Evolutionary conservation across 176 grass and related monocot species (phyloP).

Genomic region (Rhipidocladum racemiflorum): DNA sequence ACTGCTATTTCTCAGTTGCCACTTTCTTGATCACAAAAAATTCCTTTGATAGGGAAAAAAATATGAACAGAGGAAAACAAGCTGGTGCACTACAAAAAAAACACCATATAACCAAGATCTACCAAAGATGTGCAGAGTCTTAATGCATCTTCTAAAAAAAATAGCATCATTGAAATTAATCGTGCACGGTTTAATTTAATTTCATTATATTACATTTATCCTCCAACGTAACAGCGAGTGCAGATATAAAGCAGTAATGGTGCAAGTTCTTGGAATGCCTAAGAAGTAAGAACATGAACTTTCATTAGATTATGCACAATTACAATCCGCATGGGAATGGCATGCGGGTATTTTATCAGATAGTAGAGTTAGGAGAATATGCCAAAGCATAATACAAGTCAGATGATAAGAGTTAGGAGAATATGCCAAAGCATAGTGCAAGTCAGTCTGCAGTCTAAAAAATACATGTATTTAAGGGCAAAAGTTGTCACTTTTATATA

Average conservation of each 20-base stretch:
- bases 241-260: background rate
- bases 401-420: background rate
- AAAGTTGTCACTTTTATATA: background rate
- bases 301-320: background rate
- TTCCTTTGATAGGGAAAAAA: background rate
- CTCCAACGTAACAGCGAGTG: background rate
- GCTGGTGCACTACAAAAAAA: background rate
- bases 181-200: background rate
- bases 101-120: background rate
- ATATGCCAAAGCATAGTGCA: background rate
- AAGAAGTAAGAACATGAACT: background rate
- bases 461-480: background rate
- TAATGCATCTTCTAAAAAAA: slow-evolving; percentile 16
- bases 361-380: background rate
- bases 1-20: slow-evolving; percentile 13
- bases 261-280: background rate
- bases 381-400: background rate
- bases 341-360: background rate
- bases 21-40: background rate
- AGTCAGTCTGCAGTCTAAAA: background rate
- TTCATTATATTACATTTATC: background rate
- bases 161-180: background rate
- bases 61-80: background rate
- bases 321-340: background rate
- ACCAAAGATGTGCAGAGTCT: background rate